Conservation (phyloP, 768 basidiomycete species). For the Amyloporia xantha region DNA sequence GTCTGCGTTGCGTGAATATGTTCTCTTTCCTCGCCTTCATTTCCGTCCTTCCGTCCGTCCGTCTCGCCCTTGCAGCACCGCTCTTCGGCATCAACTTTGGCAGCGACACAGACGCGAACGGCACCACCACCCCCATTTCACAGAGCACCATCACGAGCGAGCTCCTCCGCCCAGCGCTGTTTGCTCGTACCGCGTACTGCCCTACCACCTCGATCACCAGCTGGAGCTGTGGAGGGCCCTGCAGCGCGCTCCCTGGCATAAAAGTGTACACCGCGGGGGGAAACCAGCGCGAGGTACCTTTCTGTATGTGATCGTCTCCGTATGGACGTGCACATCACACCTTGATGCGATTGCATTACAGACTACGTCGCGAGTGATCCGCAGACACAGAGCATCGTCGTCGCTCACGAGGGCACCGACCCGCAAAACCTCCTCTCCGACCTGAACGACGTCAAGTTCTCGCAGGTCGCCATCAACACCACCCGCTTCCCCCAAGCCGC, state of each 20-base stretch:
- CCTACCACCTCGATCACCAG: constrained; percentile 2
- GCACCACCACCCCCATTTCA: constrained; percentile 10
- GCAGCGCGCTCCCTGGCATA: constrained; percentile 18
- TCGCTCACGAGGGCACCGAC: constrained; percentile 35
- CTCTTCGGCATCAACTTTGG: constrained; percentile 18
- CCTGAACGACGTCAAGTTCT: constrained; percentile 20
- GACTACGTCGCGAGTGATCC: constrained; percentile 30
- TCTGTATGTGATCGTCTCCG: constrained; percentile 4
- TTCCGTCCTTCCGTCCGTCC: constrained; percentile 9
- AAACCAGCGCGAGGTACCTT: constrained; percentile 4
- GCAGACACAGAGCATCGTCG: constrained; percentile 26
- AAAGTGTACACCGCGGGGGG: constrained; percentile 21
- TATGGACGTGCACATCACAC: constrained; percentile 8
- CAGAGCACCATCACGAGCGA: constrained; percentile 14
- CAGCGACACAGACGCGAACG: constrained; percentile 7
- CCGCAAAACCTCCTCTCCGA: constrained; percentile 20
- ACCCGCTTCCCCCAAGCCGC: constrained; percentile 32
- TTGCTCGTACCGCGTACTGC: constrained; percentile 23
- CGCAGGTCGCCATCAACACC: constrained; percentile 24
- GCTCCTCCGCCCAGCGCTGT: constrained; percentile 19
- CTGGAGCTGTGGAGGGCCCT: constrained; percentile 22
- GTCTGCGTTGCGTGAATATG: background rate
- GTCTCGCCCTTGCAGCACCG: constrained; percentile 12
- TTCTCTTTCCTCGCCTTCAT: constrained; percentile 7
- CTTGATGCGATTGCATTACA: background rate